Conservation (phyloP, 2,329 filamentous ascomycete species). For the Tothia fuscella region DNA sequence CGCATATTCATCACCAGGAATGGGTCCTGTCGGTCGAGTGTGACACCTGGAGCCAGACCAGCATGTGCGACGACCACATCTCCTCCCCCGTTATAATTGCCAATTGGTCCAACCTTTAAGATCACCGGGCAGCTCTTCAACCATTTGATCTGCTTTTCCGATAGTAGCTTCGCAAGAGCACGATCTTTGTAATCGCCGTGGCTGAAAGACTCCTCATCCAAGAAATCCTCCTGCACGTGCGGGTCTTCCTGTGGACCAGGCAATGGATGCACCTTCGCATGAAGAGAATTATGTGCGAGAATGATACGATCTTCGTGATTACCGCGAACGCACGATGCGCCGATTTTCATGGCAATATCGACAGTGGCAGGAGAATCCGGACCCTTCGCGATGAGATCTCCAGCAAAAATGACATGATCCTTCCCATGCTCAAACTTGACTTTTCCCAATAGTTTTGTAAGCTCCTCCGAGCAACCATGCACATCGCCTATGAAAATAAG, state of each 20-base stretch:
- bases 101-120: conserved; percentile 49
- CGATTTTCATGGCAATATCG: conserved; percentile 57
- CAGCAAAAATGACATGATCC: conserved; percentile 34
- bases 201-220: conserved; percentile 21
- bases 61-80: conserved; percentile 71
- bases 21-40: conserved; percentile 60
- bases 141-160: conserved; percentile 53
- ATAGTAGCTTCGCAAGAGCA: conserved; percentile 45
- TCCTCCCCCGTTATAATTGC: conserved; percentile 40
- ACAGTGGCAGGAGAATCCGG: conserved; percentile 72
- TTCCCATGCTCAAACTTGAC: conserved; percentile 47
- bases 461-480: conserved; percentile 67
- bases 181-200: conserved; percentile 29
- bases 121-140: conserved; percentile 66
- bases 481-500: conserved; percentile 83
- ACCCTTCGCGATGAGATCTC: conserved; percentile 59
- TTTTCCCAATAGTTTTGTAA: conserved; percentile 53
- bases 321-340: conserved; percentile 73
- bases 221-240: conserved; percentile 18
- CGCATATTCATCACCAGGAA: conserved; percentile 88
- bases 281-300: conserved; percentile 40
- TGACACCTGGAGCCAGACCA: conserved; percentile 66
- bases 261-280: conserved; percentile 15
- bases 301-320: conserved; percentile 87
- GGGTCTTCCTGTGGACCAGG: conserved; percentile 22